Conservation (phyloP, 2,329 filamentous ascomycete species). For the Colletotrichum echinochloae region DNA sequence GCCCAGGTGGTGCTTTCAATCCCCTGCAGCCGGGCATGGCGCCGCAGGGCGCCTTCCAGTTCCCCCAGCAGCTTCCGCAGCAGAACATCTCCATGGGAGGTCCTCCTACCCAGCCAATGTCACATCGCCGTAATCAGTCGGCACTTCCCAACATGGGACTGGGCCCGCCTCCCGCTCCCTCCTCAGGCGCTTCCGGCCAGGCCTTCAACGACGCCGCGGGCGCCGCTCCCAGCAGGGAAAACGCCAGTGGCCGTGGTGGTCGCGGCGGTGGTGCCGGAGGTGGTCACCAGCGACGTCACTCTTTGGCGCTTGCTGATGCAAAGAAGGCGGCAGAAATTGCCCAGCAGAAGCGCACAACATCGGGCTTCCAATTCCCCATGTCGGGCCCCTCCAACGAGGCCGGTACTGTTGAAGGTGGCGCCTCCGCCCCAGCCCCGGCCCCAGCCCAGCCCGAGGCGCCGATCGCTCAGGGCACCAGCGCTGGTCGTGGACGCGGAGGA, state of each 20-base stretch:
- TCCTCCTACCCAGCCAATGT: slow-evolving; percentile 79
- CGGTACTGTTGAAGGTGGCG: slow-evolving; percentile 64
- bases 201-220: slow-evolving; percentile 80
- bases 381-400: slow-evolving; percentile 76
- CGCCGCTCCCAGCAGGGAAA: slow-evolving; percentile 73
- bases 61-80: slow-evolving; percentile 81
- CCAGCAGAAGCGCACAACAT: slow-evolving; percentile 95
- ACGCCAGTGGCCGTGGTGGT: slow-evolving; percentile 75
- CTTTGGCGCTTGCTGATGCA: slow-evolving; percentile 91
- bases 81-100: slow-evolving; percentile 78
- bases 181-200: slow-evolving; percentile 86
- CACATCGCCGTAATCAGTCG: slow-evolving; percentile 98
- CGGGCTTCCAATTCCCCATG: slow-evolving; percentile 93
- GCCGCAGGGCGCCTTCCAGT: slow-evolving; percentile 88
- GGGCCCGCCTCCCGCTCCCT: slow-evolving; percentile 89
- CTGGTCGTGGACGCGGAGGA: slow-evolving; percentile 68
- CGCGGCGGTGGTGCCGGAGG: slow-evolving; percentile 76
- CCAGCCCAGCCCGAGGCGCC: slow-evolving; percentile 51
- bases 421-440: slow-evolving; percentile 46
- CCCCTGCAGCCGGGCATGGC: slow-evolving; percentile 84
- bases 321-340: slow-evolving; percentile 98
- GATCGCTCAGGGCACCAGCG: slow-evolving; percentile 56
- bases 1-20: slow-evolving; percentile 77
- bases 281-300: slow-evolving; percentile 94
- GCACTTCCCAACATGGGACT: slow-evolving; percentile 93